Evolutionary conservation across 306 rosid genomes (phyloP).

Genomic region (Dryas alaskensis): DNA sequence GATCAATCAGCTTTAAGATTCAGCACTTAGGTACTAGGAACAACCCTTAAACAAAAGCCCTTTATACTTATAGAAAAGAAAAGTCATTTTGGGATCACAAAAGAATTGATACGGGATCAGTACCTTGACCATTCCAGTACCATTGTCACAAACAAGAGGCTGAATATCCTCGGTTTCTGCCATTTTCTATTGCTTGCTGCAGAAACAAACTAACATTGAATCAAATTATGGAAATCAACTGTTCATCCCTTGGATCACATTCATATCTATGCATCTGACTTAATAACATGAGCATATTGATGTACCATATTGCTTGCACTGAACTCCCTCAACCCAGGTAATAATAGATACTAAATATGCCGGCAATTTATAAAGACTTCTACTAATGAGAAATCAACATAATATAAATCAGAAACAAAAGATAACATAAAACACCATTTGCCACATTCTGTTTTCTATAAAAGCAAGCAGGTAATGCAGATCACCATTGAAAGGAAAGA

Average conservation of each 20-base stretch:
- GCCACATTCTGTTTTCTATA: too few relatives aligned
- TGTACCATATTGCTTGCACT: not conserved
- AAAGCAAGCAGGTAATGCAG: not conserved
- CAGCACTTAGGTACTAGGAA: not conserved
- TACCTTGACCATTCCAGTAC: constrained; percentile 98
- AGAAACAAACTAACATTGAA: constrained; percentile 16
- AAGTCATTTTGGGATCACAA: not conserved
- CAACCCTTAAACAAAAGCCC: not conserved
- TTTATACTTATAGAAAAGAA: not conserved
- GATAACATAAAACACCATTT: too few relatives aligned
- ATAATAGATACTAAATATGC: not conserved
- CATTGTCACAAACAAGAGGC: constrained; percentile 96
- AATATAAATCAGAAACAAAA: not conserved
- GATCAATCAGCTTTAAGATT: constrained; percentile 2
- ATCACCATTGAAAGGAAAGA: not conserved
- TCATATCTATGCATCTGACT: not conserved
- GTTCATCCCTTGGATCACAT: constrained; percentile 4
- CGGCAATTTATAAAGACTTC: too few relatives aligned
- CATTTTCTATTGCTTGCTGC: constrained; percentile 50
- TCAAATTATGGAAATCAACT: not conserved
- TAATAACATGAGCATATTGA: not conserved
- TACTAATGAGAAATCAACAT: not conserved
- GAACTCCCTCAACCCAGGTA: not conserved
- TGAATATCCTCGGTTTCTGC: constrained; percentile 90
- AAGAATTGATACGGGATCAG: constrained; percentile 20